These are phyloP conservation scores for Colletotrichum musicola DNA, from an alignment of 2,329 filamentous ascomycete genomes.

Conservation along the genomic window DNA sequence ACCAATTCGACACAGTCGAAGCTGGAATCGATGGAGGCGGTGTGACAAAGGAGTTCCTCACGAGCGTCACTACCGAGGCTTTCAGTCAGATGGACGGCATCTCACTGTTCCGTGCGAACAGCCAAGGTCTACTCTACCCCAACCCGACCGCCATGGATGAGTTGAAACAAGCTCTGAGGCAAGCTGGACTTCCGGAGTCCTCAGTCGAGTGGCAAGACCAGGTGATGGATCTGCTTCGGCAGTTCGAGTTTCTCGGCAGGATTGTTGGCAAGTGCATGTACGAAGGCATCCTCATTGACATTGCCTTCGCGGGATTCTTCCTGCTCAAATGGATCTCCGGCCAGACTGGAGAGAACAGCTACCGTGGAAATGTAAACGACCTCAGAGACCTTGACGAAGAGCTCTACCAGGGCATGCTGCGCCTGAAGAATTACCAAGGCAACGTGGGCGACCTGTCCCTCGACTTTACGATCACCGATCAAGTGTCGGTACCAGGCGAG, in stretches of 20 bases:
- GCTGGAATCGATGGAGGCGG: constrained; percentile 97
- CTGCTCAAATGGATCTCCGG: constrained; percentile 90
- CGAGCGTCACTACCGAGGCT: constrained; percentile 86
- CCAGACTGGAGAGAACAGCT: constrained; percentile 75
- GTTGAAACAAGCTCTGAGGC: constrained; percentile 68
- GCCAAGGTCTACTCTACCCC: constrained; percentile 88
- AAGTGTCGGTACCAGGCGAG: constrained; percentile 60
- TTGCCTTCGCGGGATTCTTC: constrained; percentile 95
- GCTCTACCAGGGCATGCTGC: constrained; percentile 86
- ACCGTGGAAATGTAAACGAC: constrained; percentile 95
- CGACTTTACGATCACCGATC: constrained; percentile 91
- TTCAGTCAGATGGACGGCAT: constrained; percentile 75
- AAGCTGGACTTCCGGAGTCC: constrained; percentile 63
- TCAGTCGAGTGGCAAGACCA: constrained; percentile 68
- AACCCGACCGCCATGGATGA: constrained; percentile 85
- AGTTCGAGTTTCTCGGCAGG: constrained; percentile 92
- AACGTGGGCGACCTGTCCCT: constrained; percentile 85
- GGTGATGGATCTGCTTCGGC: constrained; percentile 73
- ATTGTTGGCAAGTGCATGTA: constrained; percentile 97
- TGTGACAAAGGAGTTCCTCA: constrained; percentile 97
- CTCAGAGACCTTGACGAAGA: constrained; percentile 91
- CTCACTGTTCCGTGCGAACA: constrained; percentile 79
- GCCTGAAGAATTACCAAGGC: constrained; percentile 87
- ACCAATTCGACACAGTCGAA: constrained; percentile 87
- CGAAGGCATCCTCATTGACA: constrained; percentile 94